Evolutionary conservation across 2,329 filamentous ascomycete genomes (phyloP).

Genomic region (Diaporthe vaccinii): DNA sequence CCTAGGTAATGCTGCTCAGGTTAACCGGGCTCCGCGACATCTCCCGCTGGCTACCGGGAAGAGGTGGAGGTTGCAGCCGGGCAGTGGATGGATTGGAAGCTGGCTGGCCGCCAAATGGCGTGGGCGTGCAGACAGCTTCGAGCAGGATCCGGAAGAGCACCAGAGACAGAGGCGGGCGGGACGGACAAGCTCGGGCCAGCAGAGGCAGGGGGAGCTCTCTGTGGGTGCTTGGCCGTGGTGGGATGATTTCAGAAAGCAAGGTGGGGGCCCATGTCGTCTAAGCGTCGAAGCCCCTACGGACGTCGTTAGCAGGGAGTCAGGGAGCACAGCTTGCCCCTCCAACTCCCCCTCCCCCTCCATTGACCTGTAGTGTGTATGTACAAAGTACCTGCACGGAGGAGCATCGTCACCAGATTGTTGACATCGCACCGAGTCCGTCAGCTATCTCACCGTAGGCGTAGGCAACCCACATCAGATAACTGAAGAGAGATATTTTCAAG

Average conservation of each 20-base stretch:
- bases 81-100: neutral
- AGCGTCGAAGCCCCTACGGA: slow-evolving; percentile 18
- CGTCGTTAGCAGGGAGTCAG: neutral
- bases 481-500: neutral
- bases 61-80: neutral
- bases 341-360: slow-evolving; percentile 22
- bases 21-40: slow-evolving; percentile 32
- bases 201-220: slow-evolving; percentile 14
- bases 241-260: slow-evolving; percentile 29
- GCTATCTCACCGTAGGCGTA: neutral
- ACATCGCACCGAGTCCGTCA: neutral
- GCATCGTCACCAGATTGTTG: slow-evolving; percentile 16
- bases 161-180: neutral
- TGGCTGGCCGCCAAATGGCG: slow-evolving; percentile 7
- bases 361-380: neutral
- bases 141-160: slow-evolving; percentile 8
- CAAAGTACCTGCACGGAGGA: neutral
- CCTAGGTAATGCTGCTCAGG: slow-evolving; percentile 14
- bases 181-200: slow-evolving; percentile 27
- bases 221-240: slow-evolving; percentile 16
- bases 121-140: slow-evolving; percentile 19
- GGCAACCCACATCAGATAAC: slow-evolving; percentile 9
- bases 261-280: slow-evolving; percentile 23
- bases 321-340: slow-evolving; percentile 32
- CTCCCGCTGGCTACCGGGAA: slow-evolving; percentile 12